These are phyloP conservation scores for Pseudogymnoascus sp. DNA, from an alignment of 2,329 filamentous ascomycete species.

Conservation along the genomic window DNA sequence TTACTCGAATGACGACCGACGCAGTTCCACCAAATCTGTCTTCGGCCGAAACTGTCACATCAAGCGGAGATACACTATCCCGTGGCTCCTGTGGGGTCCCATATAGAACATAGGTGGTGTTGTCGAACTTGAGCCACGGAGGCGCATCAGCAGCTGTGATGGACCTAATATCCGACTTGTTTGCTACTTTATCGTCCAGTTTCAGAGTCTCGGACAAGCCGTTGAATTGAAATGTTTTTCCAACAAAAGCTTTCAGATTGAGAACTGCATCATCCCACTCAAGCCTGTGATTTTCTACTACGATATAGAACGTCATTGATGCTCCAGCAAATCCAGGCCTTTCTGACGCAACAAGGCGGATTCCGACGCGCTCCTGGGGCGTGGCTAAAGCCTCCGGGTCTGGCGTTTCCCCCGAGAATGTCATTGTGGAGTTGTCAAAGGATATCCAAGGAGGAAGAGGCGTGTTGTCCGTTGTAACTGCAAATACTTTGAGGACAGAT, in stretches of 20 bases:
- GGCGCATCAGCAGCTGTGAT: constrained; percentile 49
- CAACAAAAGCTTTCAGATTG: constrained; percentile 47
- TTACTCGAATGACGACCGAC: constrained; percentile 42
- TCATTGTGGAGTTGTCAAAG: constrained; percentile 58
- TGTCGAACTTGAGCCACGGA: constrained; percentile 61
- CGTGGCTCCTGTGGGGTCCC: constrained; percentile 49
- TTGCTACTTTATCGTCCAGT: constrained; percentile 48
- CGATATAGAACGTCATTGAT: constrained; percentile 58
- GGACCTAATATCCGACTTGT: constrained; percentile 40
- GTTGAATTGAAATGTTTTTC: constrained; percentile 43
- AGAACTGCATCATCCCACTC: constrained; percentile 52
- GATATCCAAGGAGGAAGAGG: constrained; percentile 76
- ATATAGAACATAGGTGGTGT: constrained; percentile 49
- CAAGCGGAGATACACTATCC: constrained; percentile 46
- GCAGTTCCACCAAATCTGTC: constrained; percentile 54
- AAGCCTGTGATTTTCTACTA: constrained; percentile 63
- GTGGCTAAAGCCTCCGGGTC: constrained; percentile 52
- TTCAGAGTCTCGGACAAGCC: constrained; percentile 43
- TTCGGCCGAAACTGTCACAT: constrained; percentile 51
- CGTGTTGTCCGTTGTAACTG: constrained; percentile 66
- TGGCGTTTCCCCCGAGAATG: constrained; percentile 65
- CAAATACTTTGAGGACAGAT: constrained; percentile 60
- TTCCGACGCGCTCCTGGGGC: constrained; percentile 62
- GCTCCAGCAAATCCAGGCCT: constrained; percentile 67
- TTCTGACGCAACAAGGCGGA: constrained; percentile 71